Evolutionary conservation across 352 stramenopile genomes (phyloP), one percentile per base, ranked within the genome.

Genomic region (Pythium rhizo-oryzae): DNA sequence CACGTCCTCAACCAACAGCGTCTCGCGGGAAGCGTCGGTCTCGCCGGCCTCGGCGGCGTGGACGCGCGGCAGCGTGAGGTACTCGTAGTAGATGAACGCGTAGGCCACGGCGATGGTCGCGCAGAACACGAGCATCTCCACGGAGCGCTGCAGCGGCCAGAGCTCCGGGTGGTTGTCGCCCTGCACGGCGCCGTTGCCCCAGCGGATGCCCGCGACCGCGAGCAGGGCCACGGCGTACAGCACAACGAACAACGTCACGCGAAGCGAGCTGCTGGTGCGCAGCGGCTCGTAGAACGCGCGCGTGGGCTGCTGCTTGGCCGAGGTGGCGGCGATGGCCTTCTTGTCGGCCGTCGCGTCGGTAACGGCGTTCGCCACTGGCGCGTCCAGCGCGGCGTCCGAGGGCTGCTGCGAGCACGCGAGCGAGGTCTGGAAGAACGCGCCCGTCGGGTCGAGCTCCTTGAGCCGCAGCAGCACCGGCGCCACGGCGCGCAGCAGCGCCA

Each of bases 251-350:
- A 89, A 72, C 49, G 75, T 37, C 11, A 79, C 72, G 18, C 74
- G 74, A 12, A 82, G 47, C 7, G 12, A 58, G 41, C 72, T 70
- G 71, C 78, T 77, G 21, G 80, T 80, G 9, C 80, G 80, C 59
- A 89, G 59, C n/a, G 80, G 80, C 68, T 84, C 78, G 70, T 83
- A 82, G 69, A 89, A 89, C 0, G 78, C 64, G 18, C 75, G 77
- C 28, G n/a, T 49, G 8, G 25, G 18, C n/a, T 55, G 13, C 30
- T 59, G 43, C 5, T 28, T 30, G 8, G 21, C 37, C 18, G 24
- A 4, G 35, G 35, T 15, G 12, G 35, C 35, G 1, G 35, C 35
- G 8, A 1, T 7, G 9, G 41, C 41, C 41, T 19, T 47, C 41
- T 47, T 47, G 9, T 65, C 33, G 28, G 28, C 28, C 4, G 21